These are phyloP conservation scores for Diaporthe capsici DNA, from an alignment of 2,329 filamentous ascomycete species.

Conservation along the genomic window DNA sequence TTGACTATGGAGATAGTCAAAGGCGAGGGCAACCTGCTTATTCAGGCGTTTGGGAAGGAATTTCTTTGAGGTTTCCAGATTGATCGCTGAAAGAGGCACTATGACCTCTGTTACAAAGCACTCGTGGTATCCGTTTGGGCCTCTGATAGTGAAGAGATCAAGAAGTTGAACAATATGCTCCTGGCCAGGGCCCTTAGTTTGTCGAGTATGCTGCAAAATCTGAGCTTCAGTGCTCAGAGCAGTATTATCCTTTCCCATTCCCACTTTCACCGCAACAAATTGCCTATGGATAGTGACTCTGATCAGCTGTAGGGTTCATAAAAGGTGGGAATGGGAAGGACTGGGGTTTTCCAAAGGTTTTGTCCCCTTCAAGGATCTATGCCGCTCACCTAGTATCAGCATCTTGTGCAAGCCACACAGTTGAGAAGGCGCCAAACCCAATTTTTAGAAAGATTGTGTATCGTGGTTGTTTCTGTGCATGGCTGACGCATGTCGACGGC, in stretches of 20 bases:
- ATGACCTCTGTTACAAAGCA: slow-evolving; percentile 9
- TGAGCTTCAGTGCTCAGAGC: neutral
- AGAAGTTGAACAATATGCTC: neutral
- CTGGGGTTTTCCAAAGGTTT: neutral
- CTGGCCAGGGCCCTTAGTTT: neutral
- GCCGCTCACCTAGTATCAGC: neutral
- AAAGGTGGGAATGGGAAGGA: neutral
- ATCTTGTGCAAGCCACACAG: slow-evolving; percentile 22
- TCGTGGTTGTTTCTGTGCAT: slow-evolving; percentile 7
- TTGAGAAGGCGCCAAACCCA: slow-evolving; percentile 24
- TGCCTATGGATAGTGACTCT: neutral
- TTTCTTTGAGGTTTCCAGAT: neutral
- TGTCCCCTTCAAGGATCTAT: neutral
- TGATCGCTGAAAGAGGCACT: neutral
- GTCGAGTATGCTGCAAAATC: neutral
- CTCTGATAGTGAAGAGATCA: slow-evolving; percentile 5
- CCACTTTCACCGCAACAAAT: slow-evolving; percentile 10
- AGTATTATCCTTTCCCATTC: neutral
- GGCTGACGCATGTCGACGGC: slow-evolving; percentile 11
- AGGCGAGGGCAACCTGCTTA: slow-evolving; percentile 1
- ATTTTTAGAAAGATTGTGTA: slow-evolving; percentile 19
- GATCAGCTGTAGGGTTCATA: neutral
- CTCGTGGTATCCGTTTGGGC: slow-evolving; percentile 1
- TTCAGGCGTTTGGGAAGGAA: neutral
- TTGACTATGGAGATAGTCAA: slow-evolving; percentile 15